Evolutionary conservation across 2,329 filamentous ascomycete species (phyloP), one percentile per base, ranked within the genome.

Genomic region (Apiospora rasikravindrae): DNA sequence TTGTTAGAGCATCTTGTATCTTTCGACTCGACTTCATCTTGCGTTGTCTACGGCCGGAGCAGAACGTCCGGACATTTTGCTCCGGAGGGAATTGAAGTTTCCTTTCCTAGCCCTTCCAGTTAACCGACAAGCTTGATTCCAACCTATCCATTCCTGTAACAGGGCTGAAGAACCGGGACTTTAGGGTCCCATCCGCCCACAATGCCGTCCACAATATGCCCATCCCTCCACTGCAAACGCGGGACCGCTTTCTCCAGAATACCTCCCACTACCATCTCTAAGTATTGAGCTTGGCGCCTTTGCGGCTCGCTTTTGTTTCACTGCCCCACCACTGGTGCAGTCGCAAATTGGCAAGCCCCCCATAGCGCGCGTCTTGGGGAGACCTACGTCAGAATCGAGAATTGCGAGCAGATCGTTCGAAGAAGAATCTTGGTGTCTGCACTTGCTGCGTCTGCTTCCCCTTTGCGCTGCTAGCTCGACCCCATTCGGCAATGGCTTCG

Each of bases 1-100:
- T 76, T 77, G 75, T 77, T 77, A 77, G 73, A 73, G 73, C 44
- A 29, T 29, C 24, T 75, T 73, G 76, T 77, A 76, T 61, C 72
- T n/a, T 44, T 49, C 33, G 33, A 33, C 33, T n/a, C 33, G 42
- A 29, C 66, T 40, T 64, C 57, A 64, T n/a, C 29, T 13, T 64
- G 57, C 29, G 33, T 44, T 45, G n/a, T 11, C 24, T 2, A 22
- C 24, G 4, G 40, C n/a, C 66, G 33, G 33, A 37, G 33, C 33
- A 37, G 33, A 37, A 37, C 5, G 33, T 37, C 33, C 33, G 67
- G 67, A 68, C 33, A 6, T 22, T 49, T 22, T 61, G 53, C 33
- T 64, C 57, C 57, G 33, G 33, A 37, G 33, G 33, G 33, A 7
- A 16, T 16, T n/a, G 7, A 22, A 11, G n/a, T 69, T 42, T n/a